These are phyloP conservation scores for Cladosporium halotolerans DNA, from an alignment of 2,329 filamentous ascomycete species.

Conservation along the genomic window DNA sequence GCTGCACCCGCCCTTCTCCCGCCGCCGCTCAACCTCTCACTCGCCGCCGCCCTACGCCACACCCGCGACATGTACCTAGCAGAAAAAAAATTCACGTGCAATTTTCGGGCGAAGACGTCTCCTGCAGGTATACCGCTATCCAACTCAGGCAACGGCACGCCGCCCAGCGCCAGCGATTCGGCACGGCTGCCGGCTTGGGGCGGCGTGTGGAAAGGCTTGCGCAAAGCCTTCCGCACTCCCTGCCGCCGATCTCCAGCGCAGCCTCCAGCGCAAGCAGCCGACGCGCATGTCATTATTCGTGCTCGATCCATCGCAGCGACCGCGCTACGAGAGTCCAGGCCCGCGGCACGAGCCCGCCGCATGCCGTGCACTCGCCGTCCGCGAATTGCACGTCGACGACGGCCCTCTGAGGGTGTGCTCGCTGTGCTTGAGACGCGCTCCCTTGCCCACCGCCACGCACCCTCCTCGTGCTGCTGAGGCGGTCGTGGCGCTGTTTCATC, in stretches of 20 bases:
- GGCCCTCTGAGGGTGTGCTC: too few relatives aligned
- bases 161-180: not conserved
- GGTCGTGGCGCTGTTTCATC: too few relatives aligned
- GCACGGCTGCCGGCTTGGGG: constrained; percentile 6
- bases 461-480: too few relatives aligned
- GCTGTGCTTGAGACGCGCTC: too few relatives aligned
- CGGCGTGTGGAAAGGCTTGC: constrained; percentile 3
- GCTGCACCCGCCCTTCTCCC: too few relatives aligned
- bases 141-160: not conserved
- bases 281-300: not conserved
- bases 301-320: too few relatives aligned
- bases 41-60: not conserved
- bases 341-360: too few relatives aligned
- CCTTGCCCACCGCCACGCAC: too few relatives aligned
- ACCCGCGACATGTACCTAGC: not conserved
- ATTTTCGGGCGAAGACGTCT: not conserved
- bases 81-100: constrained; percentile 1
- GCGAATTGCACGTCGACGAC: too few relatives aligned
- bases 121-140: not conserved
- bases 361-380: too few relatives aligned
- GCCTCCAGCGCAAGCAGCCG: not conserved
- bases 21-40: too few relatives aligned
- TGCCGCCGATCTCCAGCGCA: not conserved
- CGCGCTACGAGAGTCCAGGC: too few relatives aligned
- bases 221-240: constrained; percentile 3